These are phyloP conservation scores for Jimgerdemannia flammicorona DNA, from an alignment of 192 early-diverging fungal genomes.

Conservation along the genomic window DNA sequence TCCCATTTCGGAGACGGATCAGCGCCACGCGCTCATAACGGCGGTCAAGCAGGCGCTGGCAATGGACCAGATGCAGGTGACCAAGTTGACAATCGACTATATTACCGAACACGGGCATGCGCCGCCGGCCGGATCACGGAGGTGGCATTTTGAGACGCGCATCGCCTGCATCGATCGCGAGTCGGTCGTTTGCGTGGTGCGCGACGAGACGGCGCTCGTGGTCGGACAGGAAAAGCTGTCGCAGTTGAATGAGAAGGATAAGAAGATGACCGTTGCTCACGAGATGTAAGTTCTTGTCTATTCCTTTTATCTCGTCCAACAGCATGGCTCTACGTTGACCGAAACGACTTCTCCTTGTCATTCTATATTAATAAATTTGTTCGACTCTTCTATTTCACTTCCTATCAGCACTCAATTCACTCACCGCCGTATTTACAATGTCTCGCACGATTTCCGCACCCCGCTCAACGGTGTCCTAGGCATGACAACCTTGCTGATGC, in stretches of 20 bases:
- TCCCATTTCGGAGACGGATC: not conserved
- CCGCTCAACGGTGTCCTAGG: slow-evolving; percentile 1
- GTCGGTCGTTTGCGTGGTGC: not conserved
- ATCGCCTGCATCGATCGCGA: not conserved
- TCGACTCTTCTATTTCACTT: not conserved
- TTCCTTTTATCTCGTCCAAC: not conserved
- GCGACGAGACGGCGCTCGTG: not conserved
- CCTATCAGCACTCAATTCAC: not conserved
- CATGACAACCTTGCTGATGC: not conserved
- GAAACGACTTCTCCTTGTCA: not conserved
- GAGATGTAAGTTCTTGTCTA: not conserved
- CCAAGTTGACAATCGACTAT: not conserved
- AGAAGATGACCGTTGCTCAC: not conserved
- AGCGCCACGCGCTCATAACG: not conserved
- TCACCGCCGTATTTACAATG: not conserved
- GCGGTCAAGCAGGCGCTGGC: not conserved
- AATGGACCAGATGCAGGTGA: not conserved
- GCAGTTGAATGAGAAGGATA: not conserved
- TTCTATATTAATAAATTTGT: not conserved
- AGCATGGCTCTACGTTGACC: not conserved
- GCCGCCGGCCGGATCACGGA: not conserved
- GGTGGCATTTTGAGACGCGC: not conserved
- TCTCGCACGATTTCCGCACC: not conserved
- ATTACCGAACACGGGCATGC: not conserved
- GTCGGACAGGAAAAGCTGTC: not conserved